Evolutionary conservation across 2,329 filamentous ascomycete species (phyloP).

Genomic region (Botrytis paeoniae): DNA sequence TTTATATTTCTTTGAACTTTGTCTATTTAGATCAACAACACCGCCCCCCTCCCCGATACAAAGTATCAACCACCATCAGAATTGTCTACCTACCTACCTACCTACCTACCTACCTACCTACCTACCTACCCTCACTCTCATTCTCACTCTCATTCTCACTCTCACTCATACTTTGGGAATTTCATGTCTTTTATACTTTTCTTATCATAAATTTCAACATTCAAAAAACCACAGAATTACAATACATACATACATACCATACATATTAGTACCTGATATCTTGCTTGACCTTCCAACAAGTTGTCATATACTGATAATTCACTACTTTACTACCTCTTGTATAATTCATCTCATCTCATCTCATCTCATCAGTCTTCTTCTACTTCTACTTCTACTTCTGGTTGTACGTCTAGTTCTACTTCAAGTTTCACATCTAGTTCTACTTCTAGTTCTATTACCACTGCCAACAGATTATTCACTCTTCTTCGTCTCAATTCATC

Average conservation of each 20-base stretch:
- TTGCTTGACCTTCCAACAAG: neutral
- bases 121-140: too few species aligned
- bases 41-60: neutral
- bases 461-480: neutral
- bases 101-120: too few species aligned
- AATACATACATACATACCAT: neutral
- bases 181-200: neutral
- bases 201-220: neutral
- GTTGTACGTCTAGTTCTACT: neutral
- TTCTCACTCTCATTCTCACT: too few species aligned
- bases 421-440: neutral
- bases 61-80: neutral
- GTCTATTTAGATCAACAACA: neutral
- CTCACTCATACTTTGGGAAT: neutral
- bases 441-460: neutral
- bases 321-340: neutral
- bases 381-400: neutral
- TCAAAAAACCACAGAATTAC: neutral
- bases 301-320: neutral
- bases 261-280: neutral
- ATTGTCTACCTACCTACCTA: neutral
- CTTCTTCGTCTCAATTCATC: neutral
- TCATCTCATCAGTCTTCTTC: neutral
- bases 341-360: conserved; percentile 1
- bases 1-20: conserved; percentile 4